Base-by-base conservation (phyloP, 768 basidiomycete species). In the Mycena rosella region DNA sequence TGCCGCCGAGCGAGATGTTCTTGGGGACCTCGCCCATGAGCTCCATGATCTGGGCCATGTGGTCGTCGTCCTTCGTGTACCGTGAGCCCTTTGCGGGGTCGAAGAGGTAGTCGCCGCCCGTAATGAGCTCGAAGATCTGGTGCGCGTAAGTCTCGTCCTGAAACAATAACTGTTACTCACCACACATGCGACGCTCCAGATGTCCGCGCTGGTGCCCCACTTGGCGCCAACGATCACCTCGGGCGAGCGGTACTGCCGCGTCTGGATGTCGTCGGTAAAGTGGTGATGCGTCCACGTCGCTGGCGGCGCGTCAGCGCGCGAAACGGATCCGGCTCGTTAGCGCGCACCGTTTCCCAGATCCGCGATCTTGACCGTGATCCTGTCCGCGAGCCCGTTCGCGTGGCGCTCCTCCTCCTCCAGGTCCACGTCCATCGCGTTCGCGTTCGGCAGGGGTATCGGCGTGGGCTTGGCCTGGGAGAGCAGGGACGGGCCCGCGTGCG, bases 201-300 rank as follows among this genome's bases (percentile, higher is more conserved):
- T 89, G 79, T 99, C 98, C 27, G 96, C 96, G 72, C 93, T 96
- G 14, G 95, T 85, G 6, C 95, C 94, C 97, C 97, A 99, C 72
- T 95, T 94, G 2, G 95, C 95, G 48, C 97, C 97, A 1, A 99
- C 84, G 52, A 99, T 96, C 65, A 99, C 97, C 78, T 99, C 97
- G 1, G 98, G 97, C 83, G 95, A 96, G 29, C 98, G 89, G 78
- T 99, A 99, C 75, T 99, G 98, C 74, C 97, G 83, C 29, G 98
- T 99, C 82, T 99, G 93, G 73, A 98, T 99, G 74, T 98, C 98
- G 79, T 99, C 97, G 47, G 98, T 99, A 71, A 99, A 99, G 76
- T 99, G 98, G 72, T 98, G 94, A 74, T 97, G 94, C 32, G 88
- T 88, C 93, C 93, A 94, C 1, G 93, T 95, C 13, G 93, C 93